A percentile compares a stretch with the other conserved stretches of the same genome.
Evolutionary conservation across 2,329 filamentous ascomycete genomes (phyloP).

Genomic region (Xylaria arbuscula): DNA sequence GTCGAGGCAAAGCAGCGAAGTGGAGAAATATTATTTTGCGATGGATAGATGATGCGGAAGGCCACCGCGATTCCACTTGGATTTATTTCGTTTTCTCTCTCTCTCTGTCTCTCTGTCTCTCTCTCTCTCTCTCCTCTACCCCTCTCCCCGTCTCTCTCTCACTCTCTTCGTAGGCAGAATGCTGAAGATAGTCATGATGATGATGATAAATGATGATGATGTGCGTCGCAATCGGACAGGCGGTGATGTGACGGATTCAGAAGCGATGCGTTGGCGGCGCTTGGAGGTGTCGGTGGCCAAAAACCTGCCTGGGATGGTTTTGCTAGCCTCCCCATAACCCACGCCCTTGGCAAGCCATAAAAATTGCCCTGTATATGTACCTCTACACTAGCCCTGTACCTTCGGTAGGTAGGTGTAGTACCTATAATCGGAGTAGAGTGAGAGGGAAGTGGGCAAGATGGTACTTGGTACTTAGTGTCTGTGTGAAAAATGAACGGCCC

Average conservation of each 20-base stretch:
- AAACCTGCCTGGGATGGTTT: constrained; percentile 28
- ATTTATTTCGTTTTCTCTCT: not conserved
- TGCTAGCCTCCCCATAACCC: constrained; percentile 5
- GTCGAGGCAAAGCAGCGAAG: constrained; percentile 14
- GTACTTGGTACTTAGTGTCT: not conserved
- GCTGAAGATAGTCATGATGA: not conserved
- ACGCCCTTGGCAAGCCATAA: constrained; percentile 19
- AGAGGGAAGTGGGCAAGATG: too few relatives aligned
- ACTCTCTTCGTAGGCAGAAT: not conserved
- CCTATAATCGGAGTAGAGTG: too few relatives aligned
- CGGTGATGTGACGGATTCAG: constrained; percentile 40
- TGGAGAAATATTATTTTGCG: constrained; percentile 13
- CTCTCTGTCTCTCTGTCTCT: too few relatives aligned
- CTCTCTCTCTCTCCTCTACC: too few relatives aligned
- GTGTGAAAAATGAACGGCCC: too few relatives aligned
- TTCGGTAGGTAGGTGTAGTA: too few relatives aligned
- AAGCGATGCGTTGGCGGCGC: constrained; percentile 38
- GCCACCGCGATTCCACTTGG: constrained; percentile 27
- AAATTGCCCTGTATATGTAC: not conserved
- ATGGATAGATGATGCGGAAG: constrained; percentile 32
- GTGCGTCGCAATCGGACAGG: constrained; percentile 38
- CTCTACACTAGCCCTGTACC: too few relatives aligned
- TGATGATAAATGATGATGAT: constrained; percentile 20
- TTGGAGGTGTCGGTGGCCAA: constrained; percentile 38
- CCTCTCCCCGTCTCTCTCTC: too few relatives aligned